Percentiles rank a stretch among this genome's conserved stretches.
Evolutionary conservation across 1,284 basidiomycete species (phyloP).

Genomic region (Melampsora occidentalis): DNA sequence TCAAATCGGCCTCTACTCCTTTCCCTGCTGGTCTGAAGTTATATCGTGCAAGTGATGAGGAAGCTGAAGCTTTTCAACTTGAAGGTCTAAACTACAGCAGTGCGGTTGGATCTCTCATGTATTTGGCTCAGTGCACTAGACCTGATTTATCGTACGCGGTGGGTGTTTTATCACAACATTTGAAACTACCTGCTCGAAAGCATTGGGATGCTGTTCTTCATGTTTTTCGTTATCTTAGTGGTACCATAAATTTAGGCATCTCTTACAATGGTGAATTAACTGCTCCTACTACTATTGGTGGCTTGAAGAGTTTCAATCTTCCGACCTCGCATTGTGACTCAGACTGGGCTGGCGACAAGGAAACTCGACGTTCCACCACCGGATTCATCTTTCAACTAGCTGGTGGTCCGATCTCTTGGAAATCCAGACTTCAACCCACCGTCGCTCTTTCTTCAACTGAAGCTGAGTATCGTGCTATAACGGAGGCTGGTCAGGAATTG

Average conservation of each 20-base stretch:
- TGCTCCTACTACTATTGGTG: too few species aligned
- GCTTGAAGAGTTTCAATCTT: too few species aligned
- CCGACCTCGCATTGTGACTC: neutral
- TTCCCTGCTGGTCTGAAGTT: too few species aligned
- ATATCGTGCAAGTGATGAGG: too few species aligned
- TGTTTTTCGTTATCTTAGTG: conserved; percentile 1
- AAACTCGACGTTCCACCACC: neutral
- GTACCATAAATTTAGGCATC: neutral
- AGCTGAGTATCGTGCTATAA: conserved; percentile 2
- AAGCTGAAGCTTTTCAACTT: too few species aligned
- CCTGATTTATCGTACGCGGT: too few species aligned
- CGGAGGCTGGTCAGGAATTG: too few species aligned
- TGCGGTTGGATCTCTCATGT: too few species aligned
- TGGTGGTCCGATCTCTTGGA: neutral
- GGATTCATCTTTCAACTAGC: neutral
- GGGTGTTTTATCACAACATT: conserved; percentile 6
- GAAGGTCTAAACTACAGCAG: too few species aligned
- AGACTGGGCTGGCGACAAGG: neutral
- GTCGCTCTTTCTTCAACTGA: neutral
- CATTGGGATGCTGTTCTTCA: conserved; percentile 5
- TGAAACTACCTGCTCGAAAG: neutral
- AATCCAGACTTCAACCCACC: neutral
- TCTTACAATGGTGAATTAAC: too few species aligned
- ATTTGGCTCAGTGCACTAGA: too few species aligned
- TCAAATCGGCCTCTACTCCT: too few species aligned